Conservation (phyloP, 2,329 filamentous ascomycete genomes). For the Fusarium globosum region DNA sequence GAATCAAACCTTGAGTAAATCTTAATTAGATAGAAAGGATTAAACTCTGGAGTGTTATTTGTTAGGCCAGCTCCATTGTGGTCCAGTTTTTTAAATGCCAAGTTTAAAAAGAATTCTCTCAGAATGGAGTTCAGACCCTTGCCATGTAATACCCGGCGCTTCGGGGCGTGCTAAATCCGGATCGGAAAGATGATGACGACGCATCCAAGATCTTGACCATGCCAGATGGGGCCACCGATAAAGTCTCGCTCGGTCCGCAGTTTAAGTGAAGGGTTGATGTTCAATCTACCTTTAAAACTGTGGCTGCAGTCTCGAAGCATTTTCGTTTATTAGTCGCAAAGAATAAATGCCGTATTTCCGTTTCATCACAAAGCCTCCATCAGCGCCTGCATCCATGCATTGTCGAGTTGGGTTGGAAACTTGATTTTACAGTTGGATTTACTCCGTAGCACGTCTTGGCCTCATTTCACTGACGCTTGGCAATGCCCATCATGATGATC, state of each 20-base stretch:
- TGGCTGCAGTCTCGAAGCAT: background rate
- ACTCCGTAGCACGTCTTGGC: slow-evolving; percentile 20
- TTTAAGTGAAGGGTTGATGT: background rate
- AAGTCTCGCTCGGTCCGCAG: background rate
- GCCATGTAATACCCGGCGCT: background rate
- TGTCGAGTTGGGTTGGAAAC: background rate
- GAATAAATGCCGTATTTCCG: background rate
- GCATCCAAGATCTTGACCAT: slow-evolving; percentile 3
- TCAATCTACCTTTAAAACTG: slow-evolving; percentile 2
- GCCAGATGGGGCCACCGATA: slow-evolving; percentile 18
- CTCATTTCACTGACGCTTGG: slow-evolving; percentile 31
- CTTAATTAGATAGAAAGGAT: background rate
- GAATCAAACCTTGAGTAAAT: background rate
- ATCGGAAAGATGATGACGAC: slow-evolving; percentile 25
- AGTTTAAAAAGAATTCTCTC: background rate
- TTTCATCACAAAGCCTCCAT: background rate
- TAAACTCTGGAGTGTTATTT: background rate
- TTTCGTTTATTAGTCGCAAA: background rate
- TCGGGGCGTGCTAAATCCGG: background rate
- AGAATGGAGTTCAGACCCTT: background rate
- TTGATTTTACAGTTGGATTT: slow-evolving; percentile 9
- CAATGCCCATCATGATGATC: slow-evolving; percentile 6
- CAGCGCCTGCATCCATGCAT: background rate
- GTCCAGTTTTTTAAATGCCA: background rate
- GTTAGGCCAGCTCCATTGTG: background rate